These are phyloP conservation scores for Mycogone perniciosa DNA, from an alignment of 2,329 filamentous ascomycete genomes.

Conservation along the genomic window DNA sequence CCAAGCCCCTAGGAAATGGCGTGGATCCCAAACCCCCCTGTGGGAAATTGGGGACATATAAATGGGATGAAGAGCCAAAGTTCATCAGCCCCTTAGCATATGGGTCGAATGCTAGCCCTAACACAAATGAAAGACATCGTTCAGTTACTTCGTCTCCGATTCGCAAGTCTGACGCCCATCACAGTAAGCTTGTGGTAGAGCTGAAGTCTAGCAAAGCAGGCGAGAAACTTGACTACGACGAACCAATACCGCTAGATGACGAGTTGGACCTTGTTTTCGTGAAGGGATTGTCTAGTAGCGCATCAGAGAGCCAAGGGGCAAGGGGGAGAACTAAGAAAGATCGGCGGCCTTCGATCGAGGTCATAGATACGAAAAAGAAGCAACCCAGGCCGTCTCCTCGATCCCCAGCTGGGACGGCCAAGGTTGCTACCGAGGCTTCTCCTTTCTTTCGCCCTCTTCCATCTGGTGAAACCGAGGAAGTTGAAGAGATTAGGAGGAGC, in stretches of 20 bases:
- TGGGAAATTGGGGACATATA: too few species aligned
- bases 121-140: neutral
- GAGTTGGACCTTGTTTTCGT: conserved; percentile 3
- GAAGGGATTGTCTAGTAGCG: neutral
- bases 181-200: conserved; percentile 8
- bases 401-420: neutral
- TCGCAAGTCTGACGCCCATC: neutral
- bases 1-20: neutral
- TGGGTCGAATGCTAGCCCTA: neutral
- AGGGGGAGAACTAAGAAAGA: neutral
- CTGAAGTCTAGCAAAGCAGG: neutral
- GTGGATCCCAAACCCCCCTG: neutral
- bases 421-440: neutral
- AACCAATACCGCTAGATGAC: neutral
- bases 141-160: neutral
- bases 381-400: neutral
- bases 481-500: conserved; percentile 2
- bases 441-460: neutral
- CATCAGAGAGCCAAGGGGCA: neutral
- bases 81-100: neutral
- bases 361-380: neutral
- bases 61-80: neutral
- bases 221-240: conserved; percentile 6
- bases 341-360: conserved; percentile 7
- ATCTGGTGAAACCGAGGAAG: conserved; percentile 18